phyloP scores from a whole-genome alignment of 495 filamentous ascomycete species.

The Pseudevernia furfuracea region DNA sequence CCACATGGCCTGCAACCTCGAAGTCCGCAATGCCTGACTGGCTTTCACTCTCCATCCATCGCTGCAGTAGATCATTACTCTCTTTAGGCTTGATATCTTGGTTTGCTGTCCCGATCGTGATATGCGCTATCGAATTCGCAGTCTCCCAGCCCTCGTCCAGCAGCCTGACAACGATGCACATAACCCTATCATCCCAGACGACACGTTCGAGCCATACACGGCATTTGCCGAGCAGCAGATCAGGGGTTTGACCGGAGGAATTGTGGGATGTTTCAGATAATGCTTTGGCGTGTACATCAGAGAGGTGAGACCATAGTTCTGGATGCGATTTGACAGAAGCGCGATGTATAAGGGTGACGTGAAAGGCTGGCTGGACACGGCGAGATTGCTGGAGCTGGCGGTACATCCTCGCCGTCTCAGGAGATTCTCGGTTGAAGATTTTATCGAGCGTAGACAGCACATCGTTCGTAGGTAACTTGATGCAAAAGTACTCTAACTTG shows the following conservation, averaged over 20 bases:
- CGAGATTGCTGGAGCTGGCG: constrained; percentile 60
- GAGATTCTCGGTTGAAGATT: constrained; percentile 47
- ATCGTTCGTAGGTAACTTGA: constrained; percentile 52
- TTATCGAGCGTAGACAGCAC: constrained; percentile 57
- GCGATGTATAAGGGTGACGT: constrained; percentile 88
- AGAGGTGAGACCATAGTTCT: constrained; percentile 58
- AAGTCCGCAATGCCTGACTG: constrained; percentile 43
- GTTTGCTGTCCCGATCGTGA: constrained; percentile 77
- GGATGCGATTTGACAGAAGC: constrained; percentile 48
- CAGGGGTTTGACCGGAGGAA: constrained; percentile 13
- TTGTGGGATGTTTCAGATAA: constrained; percentile 27
- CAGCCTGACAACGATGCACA: constrained; percentile 79
- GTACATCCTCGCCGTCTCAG: constrained; percentile 57
- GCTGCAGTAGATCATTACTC: constrained; percentile 72
- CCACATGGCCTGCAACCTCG: constrained; percentile 39
- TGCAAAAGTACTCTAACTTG: constrained; percentile 78
- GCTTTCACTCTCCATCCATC: constrained; percentile 53
- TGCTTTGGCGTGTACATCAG: constrained; percentile 33
- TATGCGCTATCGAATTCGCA: constrained; percentile 71
- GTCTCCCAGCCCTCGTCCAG: constrained; percentile 54
- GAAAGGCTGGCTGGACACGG: constrained; percentile 78
- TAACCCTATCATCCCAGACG: constrained; percentile 73
- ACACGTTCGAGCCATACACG: constrained; percentile 57
- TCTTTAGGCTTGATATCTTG: constrained; percentile 78
- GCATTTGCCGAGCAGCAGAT: constrained; percentile 42